These are phyloP conservation scores for Penicillium capsulatum DNA, from an alignment of 2,329 filamentous ascomycete species.

Conservation along the genomic window DNA sequence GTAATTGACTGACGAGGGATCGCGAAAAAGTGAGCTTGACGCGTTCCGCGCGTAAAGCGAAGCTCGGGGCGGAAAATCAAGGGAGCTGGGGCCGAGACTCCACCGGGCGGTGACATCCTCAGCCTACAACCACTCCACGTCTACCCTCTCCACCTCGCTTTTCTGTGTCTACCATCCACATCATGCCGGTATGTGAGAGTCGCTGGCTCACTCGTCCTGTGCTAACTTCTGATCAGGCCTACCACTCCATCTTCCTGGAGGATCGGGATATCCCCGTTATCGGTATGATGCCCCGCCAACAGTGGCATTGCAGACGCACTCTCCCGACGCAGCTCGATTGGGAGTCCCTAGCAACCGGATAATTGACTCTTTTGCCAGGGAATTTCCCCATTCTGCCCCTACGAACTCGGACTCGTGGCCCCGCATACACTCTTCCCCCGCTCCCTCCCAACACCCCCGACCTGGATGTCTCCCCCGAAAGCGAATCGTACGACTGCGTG, in stretches of 20 bases:
- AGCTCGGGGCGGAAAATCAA: constrained; percentile 40
- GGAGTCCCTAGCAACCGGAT: neutral
- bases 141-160: constrained; percentile 11
- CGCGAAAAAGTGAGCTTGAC: constrained; percentile 22
- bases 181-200: constrained; percentile 46
- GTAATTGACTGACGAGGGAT: neutral
- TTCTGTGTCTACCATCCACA: constrained; percentile 22
- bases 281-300: constrained; percentile 42
- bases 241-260: constrained; percentile 94
- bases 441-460: constrained; percentile 55
- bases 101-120: constrained; percentile 30
- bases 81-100: constrained; percentile 17
- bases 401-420: constrained; percentile 91
- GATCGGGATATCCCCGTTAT: constrained; percentile 66
- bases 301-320: constrained; percentile 4
- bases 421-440: constrained; percentile 75
- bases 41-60: constrained; percentile 43
- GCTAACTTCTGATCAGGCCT: constrained; percentile 59
- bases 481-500: constrained; percentile 90
- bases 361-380: constrained; percentile 46
- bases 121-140: constrained; percentile 8
- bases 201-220: neutral
- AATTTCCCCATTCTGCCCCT: constrained; percentile 95
- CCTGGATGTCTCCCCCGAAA: constrained; percentile 66
- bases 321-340: neutral